Evolutionary conservation across 2,329 filamentous ascomycete species (phyloP), one percentile per base, ranked within the genome.

Genomic region (Myriosclerotinia curreyana): DNA sequence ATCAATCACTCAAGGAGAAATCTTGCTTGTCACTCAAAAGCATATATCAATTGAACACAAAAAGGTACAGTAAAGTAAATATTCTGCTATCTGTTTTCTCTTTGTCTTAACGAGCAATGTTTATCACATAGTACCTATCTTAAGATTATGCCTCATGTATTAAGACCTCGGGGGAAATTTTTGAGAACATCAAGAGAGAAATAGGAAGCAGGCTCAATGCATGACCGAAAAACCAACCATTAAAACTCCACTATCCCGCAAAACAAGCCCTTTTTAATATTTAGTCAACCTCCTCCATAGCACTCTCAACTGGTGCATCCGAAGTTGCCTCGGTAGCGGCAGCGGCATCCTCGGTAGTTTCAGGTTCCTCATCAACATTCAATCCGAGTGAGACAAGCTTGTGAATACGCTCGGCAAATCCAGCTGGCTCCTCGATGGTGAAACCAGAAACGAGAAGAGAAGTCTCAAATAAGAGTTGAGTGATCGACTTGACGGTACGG

Each of bases 231-330:
- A 66, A 67, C 69, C 71, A 70, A 71, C 71, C 71, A 70, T 66
- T 70, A 66, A 68, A 72, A 72, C 71, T 71, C 71, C 71, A 68
- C 68, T 66, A 70, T 67, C 66, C 58, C 66, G 58, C 66, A 67
- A 67, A 62, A 65, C 66, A 48, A 59, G 31, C 55, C 62, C 65
- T 53, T 53, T 50, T 54, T 50, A 62, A 38, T 58, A 71, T 73
- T 83, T 96, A 99, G 86, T 99, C 95, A 78, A 99, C 95, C 87
- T 99, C 95, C 88, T 99, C 95, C 95, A 99, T 99, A 79, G 93
- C 89, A 82, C 90, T 96, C 78, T 85, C 84, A 69, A 81, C 81
- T 67, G 80, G 76, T 55, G 77, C 78, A 79, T 89, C 89, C 69
- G 78, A 77, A 48, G 77, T 75, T 65, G 83, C 83, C 73, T 84